Evolutionary conservation across 192 early-diverging fungal genomes (phyloP).

Genomic region (Entomortierella beljakovae): DNA sequence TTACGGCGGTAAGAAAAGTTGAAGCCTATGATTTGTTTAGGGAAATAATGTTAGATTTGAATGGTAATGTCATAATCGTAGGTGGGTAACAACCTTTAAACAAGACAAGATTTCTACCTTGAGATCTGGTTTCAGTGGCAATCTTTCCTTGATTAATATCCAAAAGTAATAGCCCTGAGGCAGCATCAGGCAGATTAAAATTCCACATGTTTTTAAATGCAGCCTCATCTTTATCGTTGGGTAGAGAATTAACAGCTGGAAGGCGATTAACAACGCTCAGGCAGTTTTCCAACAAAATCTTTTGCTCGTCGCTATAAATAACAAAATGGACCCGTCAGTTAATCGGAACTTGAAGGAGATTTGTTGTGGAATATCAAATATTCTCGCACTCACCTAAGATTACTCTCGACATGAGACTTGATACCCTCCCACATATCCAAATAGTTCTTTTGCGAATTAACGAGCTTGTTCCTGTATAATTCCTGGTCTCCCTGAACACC

Average conservation of each 20-base stretch:
- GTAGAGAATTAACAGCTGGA: slow-evolving; percentile 51
- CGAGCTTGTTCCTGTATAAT: slow-evolving; percentile 60
- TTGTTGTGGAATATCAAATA: too few relatives aligned
- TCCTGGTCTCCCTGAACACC: slow-evolving; percentile 65
- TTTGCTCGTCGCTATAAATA: slow-evolving; percentile 58
- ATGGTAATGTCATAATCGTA: too few relatives aligned
- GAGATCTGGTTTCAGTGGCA: slow-evolving; percentile 65
- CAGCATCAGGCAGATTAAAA: slow-evolving; percentile 70
- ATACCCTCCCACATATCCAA: slow-evolving; percentile 66
- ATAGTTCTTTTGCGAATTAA: slow-evolving; percentile 63
- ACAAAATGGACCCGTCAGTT: background rate
- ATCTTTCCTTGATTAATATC: slow-evolving; percentile 64
- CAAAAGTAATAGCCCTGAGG: slow-evolving; percentile 64
- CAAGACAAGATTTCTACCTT: slow-evolving; percentile 44
- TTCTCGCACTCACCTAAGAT: slow-evolving; percentile 57
- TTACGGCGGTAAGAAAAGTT: slow-evolving; percentile 69
- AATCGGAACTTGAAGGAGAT: too few relatives aligned
- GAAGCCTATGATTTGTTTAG: slow-evolving; percentile 47
- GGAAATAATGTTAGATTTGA: too few relatives aligned
- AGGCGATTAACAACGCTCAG: slow-evolving; percentile 65
- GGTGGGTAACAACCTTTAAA: too few relatives aligned
- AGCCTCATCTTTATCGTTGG: slow-evolving; percentile 60
- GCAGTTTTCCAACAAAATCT: slow-evolving; percentile 61
- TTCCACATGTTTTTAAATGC: slow-evolving; percentile 75
- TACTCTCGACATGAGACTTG: slow-evolving; percentile 63